These are phyloP conservation scores for Salix dunnii DNA, from an alignment of 345 rosid genomes.

Conservation along the genomic window DNA sequence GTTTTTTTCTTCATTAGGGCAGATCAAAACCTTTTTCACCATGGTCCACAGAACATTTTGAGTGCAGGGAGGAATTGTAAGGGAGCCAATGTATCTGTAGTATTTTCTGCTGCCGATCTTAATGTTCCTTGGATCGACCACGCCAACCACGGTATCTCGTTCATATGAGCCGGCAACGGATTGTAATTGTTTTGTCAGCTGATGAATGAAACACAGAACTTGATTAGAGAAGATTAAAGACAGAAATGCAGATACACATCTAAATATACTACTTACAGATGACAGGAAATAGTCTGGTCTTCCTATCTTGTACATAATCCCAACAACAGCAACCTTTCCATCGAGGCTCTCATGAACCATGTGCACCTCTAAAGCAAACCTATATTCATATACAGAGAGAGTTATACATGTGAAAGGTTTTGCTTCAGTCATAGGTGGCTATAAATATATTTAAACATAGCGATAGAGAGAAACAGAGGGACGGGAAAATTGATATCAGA, in stretches of 20 bases:
- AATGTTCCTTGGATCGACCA: conserved; percentile 47
- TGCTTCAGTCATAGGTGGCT: neutral
- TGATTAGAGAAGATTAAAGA: neutral
- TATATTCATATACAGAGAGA: conserved; percentile 7
- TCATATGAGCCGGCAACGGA: conserved; percentile 25
- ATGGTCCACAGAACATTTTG: conserved; percentile 72
- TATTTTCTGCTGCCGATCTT: conserved; percentile 57
- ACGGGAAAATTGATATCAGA: neutral
- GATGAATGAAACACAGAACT: neutral
- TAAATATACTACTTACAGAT: conserved; percentile 29
- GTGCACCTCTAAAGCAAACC: conserved; percentile 65
- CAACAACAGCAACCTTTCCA: conserved; percentile 63
- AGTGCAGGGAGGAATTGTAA: conserved; percentile 85
- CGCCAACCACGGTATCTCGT: conserved; percentile 37
- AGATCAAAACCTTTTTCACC: conserved; percentile 42
- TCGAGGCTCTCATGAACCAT: conserved; percentile 66
- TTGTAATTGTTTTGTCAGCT: conserved; percentile 45
- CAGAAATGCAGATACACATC: neutral
- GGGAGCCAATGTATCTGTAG: conserved; percentile 79
- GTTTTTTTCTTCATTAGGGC: neutral
- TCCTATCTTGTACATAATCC: conserved; percentile 66
- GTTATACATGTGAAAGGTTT: neutral
- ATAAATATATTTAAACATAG: neutral
- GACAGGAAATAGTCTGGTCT: conserved; percentile 58
- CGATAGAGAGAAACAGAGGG: neutral